These are phyloP conservation scores for Zizania palustris DNA, from an alignment of 202 grass and related monocot species.

Conservation along the genomic window DNA sequence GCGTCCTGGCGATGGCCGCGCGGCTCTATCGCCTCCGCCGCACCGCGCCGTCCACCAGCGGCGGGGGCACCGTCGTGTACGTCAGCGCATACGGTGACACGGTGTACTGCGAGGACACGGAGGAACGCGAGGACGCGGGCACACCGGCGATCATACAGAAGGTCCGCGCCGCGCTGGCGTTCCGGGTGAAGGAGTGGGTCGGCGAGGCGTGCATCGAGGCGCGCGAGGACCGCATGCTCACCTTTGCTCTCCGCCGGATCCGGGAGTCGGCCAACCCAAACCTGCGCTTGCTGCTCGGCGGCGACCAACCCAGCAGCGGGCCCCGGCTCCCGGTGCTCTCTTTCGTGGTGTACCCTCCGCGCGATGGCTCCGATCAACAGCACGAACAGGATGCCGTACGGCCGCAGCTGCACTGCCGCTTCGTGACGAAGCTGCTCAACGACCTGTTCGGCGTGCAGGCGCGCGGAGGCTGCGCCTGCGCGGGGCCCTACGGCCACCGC, in stretches of 20 bases:
- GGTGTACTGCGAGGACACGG: conserved; percentile 49
- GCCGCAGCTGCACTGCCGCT: conserved; percentile 60
- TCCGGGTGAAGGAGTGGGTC: conserved; percentile 60
- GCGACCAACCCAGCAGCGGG: neutral
- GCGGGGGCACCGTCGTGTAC: conserved; percentile 58
- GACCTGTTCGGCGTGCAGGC: conserved; percentile 65
- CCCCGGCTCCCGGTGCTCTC: conserved; percentile 49
- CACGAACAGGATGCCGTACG: neutral
- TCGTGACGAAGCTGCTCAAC: conserved; percentile 58
- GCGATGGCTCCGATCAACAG: neutral
- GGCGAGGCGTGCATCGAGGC: conserved; percentile 34
- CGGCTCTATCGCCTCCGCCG: conserved; percentile 43
- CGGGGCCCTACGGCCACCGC: conserved; percentile 56
- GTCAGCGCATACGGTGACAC: conserved; percentile 53
- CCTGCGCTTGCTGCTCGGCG: conserved; percentile 39
- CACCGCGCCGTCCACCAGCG: conserved; percentile 54
- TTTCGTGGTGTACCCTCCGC: conserved; percentile 33
- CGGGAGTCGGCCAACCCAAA: conserved; percentile 22
- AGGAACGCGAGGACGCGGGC: conserved; percentile 62
- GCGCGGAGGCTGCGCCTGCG: conserved; percentile 59
- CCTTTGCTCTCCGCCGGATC: conserved; percentile 14
- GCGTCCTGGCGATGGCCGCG: conserved; percentile 45
- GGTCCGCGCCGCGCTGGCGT: conserved; percentile 53
- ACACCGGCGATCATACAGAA: conserved; percentile 65
- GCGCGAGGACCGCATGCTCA: conserved; percentile 26